Percentiles rank a stretch among this genome's conserved stretches.
Conservation (phyloP, 148 eudicot genomes). For the Chenopodium berlandieri region DNA sequence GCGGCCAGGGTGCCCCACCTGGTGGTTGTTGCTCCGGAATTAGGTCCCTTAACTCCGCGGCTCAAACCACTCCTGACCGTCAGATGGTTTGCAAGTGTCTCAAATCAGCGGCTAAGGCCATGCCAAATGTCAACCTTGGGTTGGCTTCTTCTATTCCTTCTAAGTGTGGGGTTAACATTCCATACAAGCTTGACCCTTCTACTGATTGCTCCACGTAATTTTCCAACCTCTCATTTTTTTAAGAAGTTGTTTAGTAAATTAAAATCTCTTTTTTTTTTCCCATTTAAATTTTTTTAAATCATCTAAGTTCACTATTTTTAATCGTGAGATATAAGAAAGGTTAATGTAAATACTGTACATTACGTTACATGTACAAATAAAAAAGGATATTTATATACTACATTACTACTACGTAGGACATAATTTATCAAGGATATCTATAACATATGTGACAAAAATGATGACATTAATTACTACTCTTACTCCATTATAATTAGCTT, state of each 20-base stretch:
- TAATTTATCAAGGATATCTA: too few relatives aligned
- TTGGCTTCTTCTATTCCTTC: conserved; percentile 32
- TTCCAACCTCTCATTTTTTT: background rate
- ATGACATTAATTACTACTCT: too few relatives aligned
- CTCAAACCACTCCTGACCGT: conserved; percentile 36
- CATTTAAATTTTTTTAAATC: background rate
- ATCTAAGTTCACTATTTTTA: too few relatives aligned
- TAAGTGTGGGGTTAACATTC: conserved; percentile 37
- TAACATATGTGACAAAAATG: too few relatives aligned
- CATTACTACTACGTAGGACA: too few relatives aligned
- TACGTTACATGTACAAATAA: too few relatives aligned
- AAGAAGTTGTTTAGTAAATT: background rate
- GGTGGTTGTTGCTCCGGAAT: conserved; percentile 33
- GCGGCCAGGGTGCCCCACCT: conserved; percentile 17
- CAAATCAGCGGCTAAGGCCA: conserved; percentile 19
- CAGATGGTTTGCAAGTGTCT: conserved; percentile 38
- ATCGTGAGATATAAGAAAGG: too few relatives aligned
- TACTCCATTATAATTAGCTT: too few relatives aligned
- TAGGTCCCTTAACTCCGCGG: conserved; percentile 17
- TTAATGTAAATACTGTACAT: too few relatives aligned
- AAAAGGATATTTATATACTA: too few relatives aligned
- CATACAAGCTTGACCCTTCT: conserved; percentile 38
- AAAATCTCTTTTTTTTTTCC: background rate
- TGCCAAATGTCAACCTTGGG: conserved; percentile 8
- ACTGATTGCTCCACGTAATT: conserved; percentile 42